A percentile compares a stretch with the other conserved stretches of the same genome.
Conservation (phyloP, 208 protist genomes). For the Wallacemonas collosoma region DNA sequence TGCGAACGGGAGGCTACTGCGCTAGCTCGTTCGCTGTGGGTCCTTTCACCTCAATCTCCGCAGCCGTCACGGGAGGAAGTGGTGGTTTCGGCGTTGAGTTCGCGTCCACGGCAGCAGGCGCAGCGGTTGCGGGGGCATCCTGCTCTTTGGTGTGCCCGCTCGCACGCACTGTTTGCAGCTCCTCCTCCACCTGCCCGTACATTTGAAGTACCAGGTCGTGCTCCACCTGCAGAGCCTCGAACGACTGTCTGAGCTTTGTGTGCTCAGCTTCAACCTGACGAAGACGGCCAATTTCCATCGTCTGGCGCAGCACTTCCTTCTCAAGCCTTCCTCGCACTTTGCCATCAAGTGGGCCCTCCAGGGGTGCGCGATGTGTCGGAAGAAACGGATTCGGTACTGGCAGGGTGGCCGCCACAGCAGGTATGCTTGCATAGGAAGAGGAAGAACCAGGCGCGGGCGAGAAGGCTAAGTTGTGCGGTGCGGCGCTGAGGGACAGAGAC, state of each 20-base stretch:
- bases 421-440: not conserved
- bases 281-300: slow-evolving; percentile 72
- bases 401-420: not conserved
- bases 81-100: not conserved
- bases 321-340: slow-evolving; percentile 43
- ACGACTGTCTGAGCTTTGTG: slow-evolving; percentile 27
- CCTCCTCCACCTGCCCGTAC: slow-evolving; percentile 80
- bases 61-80: not conserved
- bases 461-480: not conserved
- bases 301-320: slow-evolving; percentile 72
- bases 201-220: slow-evolving; percentile 81
- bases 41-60: not conserved
- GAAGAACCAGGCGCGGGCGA: not conserved
- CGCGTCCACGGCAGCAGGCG: not conserved
- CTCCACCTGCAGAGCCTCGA: slow-evolving; percentile 44
- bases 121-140: not conserved
- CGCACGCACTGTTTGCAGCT: slow-evolving; percentile 23
- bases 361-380: not conserved
- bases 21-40: not conserved
- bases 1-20: not conserved
- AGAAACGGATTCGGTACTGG: slow-evolving; percentile 6
- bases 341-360: slow-evolving; percentile 11
- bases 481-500: slow-evolving; percentile 4
- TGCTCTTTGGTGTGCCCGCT: not conserved
- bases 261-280: slow-evolving; percentile 31